Base-by-base conservation (phyloP, 139 green algal genomes). In the Zygnema circumcarinatum region DNA sequence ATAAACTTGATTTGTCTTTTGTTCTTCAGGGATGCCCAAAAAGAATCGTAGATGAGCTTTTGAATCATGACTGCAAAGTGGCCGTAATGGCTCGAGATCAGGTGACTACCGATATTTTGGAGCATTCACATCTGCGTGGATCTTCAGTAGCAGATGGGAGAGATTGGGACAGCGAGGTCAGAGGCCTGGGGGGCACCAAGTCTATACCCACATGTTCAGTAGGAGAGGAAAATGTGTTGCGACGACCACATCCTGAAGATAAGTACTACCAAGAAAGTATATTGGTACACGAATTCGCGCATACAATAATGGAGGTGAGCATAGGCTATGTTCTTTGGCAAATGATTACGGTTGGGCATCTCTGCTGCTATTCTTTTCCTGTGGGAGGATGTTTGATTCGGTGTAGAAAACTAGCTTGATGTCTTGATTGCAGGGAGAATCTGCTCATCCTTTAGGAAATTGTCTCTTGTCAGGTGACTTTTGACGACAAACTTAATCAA, bases 91-190 rank as follows among this genome's bases (percentile, higher is more conserved):
- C 90, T 1, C 82, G 86, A 21, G 41, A 68, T 1, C 92, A 96
- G 88, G 88, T 93, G n/a, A 96, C 94, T 22, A 94, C 92, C 1
- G 94, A 96, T 88, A 94, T 97, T 0, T 93, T 95, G 1, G 92
- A 90, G 20, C 94, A 96, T 68, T 68, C 7, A 1, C 91, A 94
- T 86, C 72, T 97, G 75, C 87, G 90, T 0, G 91, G 90, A 35
- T 90, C 0, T 33, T 87, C 0, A 90, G 82, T 74, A 76, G 56
- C 22, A 16, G 40, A 89, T 31, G 81, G 74, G 2, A 0, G 54
- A 32, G 62, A 75, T 36, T 89, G 69, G 72, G 80, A 83, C 67
- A 35, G 29, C 29, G 3, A 90, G 16, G 92, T 89, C 1, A 88
- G 94, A 0, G 95, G 95, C 0, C 87, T 97, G 36, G 95, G 95